A percentile compares a stretch with the other conserved stretches of the same genome.
These are phyloP conservation scores for Sclerotinia subarctica DNA, from an alignment of 2,329 filamentous ascomycete species.

Conservation along the genomic window DNA sequence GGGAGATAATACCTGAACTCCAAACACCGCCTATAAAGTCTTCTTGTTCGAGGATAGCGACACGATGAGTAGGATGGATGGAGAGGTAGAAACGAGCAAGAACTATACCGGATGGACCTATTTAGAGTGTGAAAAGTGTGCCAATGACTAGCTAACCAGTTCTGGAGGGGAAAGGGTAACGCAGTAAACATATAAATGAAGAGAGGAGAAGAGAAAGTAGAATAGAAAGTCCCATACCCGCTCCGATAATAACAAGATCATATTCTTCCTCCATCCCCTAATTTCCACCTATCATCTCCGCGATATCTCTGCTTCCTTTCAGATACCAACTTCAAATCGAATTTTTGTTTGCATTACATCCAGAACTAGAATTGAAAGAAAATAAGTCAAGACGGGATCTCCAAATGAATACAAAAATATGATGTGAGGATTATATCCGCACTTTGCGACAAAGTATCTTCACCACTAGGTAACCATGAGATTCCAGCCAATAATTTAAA, in stretches of 20 bases:
- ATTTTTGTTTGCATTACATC: background rate
- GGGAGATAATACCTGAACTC: background rate
- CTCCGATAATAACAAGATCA: background rate
- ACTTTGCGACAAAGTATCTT: background rate
- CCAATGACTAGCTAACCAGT: background rate
- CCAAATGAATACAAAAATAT: background rate
- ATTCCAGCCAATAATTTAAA: background rate
- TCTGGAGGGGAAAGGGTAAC: background rate
- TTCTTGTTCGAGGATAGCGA: background rate
- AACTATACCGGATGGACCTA: background rate
- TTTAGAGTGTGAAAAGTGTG: background rate
- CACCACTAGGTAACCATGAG: background rate
- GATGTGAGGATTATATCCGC: background rate
- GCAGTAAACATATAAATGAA: background rate
- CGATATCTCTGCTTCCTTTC: background rate
- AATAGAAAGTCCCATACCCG: background rate
- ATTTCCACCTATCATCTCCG: background rate
- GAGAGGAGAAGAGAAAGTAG: background rate
- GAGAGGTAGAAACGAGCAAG: background rate
- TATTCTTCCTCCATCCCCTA: background rate
- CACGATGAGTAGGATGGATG: background rate
- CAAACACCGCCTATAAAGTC: background rate
- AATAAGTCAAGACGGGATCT: background rate
- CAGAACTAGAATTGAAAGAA: background rate
- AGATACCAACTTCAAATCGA: background rate